Conservation (phyloP, 1,139 yeast genomes). For the Scheffersomyces insectosa region DNA sequence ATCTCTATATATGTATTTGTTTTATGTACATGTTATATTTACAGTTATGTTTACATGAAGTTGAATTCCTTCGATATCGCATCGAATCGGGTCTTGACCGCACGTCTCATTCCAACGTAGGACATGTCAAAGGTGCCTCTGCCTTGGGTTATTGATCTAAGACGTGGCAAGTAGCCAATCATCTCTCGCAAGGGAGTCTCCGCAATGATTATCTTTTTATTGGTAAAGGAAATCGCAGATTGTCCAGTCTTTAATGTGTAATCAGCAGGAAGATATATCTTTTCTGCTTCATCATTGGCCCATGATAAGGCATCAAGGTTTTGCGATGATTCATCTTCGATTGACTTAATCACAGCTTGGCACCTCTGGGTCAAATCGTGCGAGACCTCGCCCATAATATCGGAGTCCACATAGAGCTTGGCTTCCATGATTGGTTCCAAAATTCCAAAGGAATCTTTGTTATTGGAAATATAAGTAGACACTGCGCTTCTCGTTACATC, state of each 20-base stretch:
- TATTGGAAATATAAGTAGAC: constrained; percentile 35
- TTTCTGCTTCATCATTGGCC: constrained; percentile 54
- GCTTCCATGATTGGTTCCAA: constrained; percentile 90
- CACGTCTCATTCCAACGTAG: constrained; percentile 69
- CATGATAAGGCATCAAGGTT: constrained; percentile 38
- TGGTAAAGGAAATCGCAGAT: constrained; percentile 19
- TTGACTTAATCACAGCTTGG: constrained; percentile 67
- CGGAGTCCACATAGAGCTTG: constrained; percentile 65
- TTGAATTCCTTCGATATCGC: constrained; percentile 23
- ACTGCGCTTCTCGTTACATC: constrained; percentile 34
- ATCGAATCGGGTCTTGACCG: constrained; percentile 47
- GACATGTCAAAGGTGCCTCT: constrained; percentile 83
- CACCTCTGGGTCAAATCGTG: constrained; percentile 71
- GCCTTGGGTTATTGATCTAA: constrained; percentile 88
- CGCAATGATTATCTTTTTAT: constrained; percentile 64
- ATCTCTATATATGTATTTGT: too few relatives aligned
- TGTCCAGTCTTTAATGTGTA: constrained; percentile 30
- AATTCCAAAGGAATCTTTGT: constrained; percentile 43
- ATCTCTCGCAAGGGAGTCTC: constrained; percentile 84
- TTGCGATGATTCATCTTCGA: constrained; percentile 57
- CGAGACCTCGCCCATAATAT: constrained; percentile 77
- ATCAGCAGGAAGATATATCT: constrained; percentile 60
- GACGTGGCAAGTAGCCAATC: constrained; percentile 80
- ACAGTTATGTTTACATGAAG: constrained; percentile 4
- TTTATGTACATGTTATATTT: too few relatives aligned